Evolutionary conservation across 176 grass and related monocot genomes (phyloP), one percentile per base, ranked within the genome.

Genomic region (Otatea glauca): DNA sequence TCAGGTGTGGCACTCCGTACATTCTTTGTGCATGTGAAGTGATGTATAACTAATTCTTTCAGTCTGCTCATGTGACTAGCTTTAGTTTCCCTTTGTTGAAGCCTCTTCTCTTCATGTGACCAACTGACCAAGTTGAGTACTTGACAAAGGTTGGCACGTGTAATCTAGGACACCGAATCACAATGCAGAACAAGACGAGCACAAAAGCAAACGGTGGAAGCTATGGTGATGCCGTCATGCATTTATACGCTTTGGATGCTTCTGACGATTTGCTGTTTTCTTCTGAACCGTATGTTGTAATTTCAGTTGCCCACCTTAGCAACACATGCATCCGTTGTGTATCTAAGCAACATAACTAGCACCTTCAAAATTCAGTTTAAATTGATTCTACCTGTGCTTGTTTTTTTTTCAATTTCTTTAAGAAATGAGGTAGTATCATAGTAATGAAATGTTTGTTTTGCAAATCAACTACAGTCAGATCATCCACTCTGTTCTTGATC

Each of bases 191-290:
- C 10, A 64, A 53, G 75, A 70, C 41, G 51, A 85, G 17, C 35
- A 24, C 35, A 70, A 29, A 29, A 70, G 21, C 49, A 69, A 12
- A 42, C 25, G 15, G 38, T 42, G 80, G 80, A 56, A 76, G 82
- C 72, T 68, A 76, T 68, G 48, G 35, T 32, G 79, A 59, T 11
- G 65, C 65, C 14, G 38, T 60, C 65, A 77, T 45, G 39, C 60
- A 51, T 84, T 35, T 73, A 49, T 29, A 48, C 20, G 51, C 55
- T 64, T 76, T 84, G 82, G 82, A 76, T 34, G 82, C 65, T 84
- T 65, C 45, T 65, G 60, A 27, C 72, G 71, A 32, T 35, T 18
- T 53, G 58, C 61, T 84, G 81, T 17, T 39, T 84, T 53, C 70
- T 75, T 21, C 70, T 75, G 60, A 50, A 38, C 71, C 71, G 44